Percentiles rank a stretch among this genome's conserved stretches.
Evolutionary conservation across 257 asterid species (phyloP).

Genomic region (Jacaranda mimosifolia): DNA sequence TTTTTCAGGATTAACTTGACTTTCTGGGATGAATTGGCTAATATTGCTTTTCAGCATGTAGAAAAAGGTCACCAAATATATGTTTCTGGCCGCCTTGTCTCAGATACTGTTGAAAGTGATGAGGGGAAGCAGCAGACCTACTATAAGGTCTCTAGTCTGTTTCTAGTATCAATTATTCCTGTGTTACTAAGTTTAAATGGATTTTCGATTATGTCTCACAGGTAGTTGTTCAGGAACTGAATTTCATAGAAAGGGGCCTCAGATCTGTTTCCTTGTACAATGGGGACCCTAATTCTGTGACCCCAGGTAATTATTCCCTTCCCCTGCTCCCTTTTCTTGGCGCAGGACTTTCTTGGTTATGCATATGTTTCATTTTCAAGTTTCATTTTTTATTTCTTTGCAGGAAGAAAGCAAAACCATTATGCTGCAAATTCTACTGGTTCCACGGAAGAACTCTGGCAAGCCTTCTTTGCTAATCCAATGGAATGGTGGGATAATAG

Average conservation of each 20-base stretch:
- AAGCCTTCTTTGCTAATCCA: constrained; percentile 95
- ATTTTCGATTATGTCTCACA: constrained; percentile 43
- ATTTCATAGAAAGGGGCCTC: constrained; percentile 69
- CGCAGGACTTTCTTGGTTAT: constrained; percentile 10
- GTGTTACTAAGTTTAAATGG: neutral
- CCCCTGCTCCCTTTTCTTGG: neutral
- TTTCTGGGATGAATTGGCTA: constrained; percentile 90
- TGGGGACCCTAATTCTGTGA: constrained; percentile 59
- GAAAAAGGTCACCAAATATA: constrained; percentile 91
- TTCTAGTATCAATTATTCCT: constrained; percentile 8
- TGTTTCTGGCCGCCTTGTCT: constrained; percentile 79
- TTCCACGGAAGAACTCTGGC: constrained; percentile 90
- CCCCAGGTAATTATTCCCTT: constrained; percentile 46
- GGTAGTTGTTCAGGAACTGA: constrained; percentile 91
- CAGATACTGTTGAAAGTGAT: constrained; percentile 84
- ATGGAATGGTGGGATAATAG: constrained; percentile 98
- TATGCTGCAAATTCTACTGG: constrained; percentile 64
- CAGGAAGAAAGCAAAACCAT: constrained; percentile 66
- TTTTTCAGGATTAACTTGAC: constrained; percentile 79
- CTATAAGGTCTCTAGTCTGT: constrained; percentile 68
- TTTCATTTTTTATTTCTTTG: constrained; percentile 32
- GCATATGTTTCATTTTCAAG: constrained; percentile 4
- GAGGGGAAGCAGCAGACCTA: constrained; percentile 91
- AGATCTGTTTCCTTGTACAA: constrained; percentile 63
- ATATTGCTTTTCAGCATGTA: constrained; percentile 76